These are phyloP conservation scores for Alternaria hordeiaustralica DNA, from an alignment of 2,329 filamentous ascomycete genomes.

Conservation along the genomic window DNA sequence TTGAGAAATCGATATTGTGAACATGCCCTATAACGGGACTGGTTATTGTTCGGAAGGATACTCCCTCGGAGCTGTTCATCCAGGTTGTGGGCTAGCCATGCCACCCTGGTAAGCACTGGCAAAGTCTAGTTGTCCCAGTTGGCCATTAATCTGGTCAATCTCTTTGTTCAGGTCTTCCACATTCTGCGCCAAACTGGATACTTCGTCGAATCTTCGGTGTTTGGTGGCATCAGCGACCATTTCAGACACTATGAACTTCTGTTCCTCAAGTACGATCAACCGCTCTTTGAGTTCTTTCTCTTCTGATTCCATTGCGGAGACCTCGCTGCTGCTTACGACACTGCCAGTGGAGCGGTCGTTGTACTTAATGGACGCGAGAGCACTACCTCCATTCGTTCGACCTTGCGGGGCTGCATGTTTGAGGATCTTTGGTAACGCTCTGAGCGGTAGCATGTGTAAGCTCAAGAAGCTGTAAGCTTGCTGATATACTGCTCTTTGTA, in stretches of 20 bases:
- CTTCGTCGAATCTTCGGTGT: conserved; percentile 83
- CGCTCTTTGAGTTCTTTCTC: conserved; percentile 82
- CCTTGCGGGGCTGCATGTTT: conserved; percentile 64
- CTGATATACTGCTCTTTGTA: conserved; percentile 83
- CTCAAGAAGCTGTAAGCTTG: conserved; percentile 85
- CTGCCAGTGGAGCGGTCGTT: conserved; percentile 61
- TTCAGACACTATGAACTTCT: conserved; percentile 84
- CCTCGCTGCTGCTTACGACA: conserved; percentile 61
- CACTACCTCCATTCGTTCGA: conserved; percentile 47
- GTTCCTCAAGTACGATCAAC: conserved; percentile 86
- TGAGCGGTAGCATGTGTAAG: conserved; percentile 88
- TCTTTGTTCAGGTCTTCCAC: conserved; percentile 81
- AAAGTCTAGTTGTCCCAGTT: conserved; percentile 72
- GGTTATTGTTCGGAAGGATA: neutral
- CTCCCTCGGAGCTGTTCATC: conserved; percentile 16
- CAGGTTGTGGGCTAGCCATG: conserved; percentile 29
- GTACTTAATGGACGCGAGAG: conserved; percentile 66
- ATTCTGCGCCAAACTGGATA: conserved; percentile 78
- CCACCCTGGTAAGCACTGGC: conserved; percentile 56
- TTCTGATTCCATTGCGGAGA: conserved; percentile 77
- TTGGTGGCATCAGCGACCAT: conserved; percentile 82
- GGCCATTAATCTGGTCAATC: conserved; percentile 71
- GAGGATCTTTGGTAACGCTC: conserved; percentile 55
- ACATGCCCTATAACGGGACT: neutral
- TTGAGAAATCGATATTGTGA: neutral